phyloP scores from a whole-genome alignment of 257 asterid genomes.

The Plectranthus barbatus region DNA sequence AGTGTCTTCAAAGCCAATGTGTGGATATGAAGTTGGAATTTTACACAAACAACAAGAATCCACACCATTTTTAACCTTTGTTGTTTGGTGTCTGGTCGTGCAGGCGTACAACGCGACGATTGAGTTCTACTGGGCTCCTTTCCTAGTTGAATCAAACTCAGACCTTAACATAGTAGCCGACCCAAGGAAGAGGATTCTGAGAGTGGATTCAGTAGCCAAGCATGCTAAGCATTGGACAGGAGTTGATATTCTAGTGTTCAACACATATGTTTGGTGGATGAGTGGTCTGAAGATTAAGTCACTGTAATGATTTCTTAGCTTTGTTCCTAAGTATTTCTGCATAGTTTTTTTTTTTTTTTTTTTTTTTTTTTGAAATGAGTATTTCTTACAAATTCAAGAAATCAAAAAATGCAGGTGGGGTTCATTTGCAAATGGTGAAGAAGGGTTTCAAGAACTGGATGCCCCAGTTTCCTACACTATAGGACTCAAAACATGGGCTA shows the following conservation, averaged over 20 bases:
- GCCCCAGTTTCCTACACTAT: slow-evolving; percentile 58
- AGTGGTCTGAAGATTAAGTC: slow-evolving; percentile 73
- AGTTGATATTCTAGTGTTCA: slow-evolving; percentile 75
- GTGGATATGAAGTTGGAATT: neutral
- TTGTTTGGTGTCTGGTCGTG: neutral
- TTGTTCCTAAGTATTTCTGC: too few relatives aligned
- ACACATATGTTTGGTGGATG: slow-evolving; percentile 97
- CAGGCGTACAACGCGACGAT: slow-evolving; percentile 68
- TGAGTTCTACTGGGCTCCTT: slow-evolving; percentile 95
- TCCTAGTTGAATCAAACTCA: slow-evolving; percentile 71
- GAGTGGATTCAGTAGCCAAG: slow-evolving; percentile 74
- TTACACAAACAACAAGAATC: neutral
- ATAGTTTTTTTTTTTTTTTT: too few relatives aligned
- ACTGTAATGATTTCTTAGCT: slow-evolving; percentile 32
- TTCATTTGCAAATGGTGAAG: slow-evolving; percentile 70
- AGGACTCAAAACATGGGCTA: slow-evolving; percentile 91
- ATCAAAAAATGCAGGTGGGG: slow-evolving; percentile 78
- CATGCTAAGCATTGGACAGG: slow-evolving; percentile 81
- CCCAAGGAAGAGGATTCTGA: slow-evolving; percentile 67
- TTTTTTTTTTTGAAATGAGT: neutral
- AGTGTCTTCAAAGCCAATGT: slow-evolving; percentile 46
- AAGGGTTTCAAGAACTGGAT: slow-evolving; percentile 70
- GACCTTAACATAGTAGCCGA: slow-evolving; percentile 49
- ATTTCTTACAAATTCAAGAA: neutral
- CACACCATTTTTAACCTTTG: neutral